These are phyloP conservation scores for Populus pruinosa DNA, from an alignment of 345 rosid genomes.

Conservation along the genomic window DNA sequence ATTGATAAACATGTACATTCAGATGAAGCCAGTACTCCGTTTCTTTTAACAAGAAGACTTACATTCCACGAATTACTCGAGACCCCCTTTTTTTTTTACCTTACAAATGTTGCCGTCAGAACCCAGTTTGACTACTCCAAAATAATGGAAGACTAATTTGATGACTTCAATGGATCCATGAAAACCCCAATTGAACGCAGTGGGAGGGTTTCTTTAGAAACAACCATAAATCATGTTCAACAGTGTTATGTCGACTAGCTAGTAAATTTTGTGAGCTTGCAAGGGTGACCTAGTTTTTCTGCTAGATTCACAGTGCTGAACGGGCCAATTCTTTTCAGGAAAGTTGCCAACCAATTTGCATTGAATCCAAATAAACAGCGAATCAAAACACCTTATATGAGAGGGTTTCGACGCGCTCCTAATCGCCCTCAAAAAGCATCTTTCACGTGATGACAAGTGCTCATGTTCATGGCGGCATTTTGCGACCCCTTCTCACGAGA, in stretches of 20 bases:
- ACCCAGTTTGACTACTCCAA: no score
- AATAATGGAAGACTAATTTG: no score
- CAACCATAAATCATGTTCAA: neutral
- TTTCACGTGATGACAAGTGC: conserved; percentile 42
- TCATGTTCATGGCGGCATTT: conserved; percentile 24
- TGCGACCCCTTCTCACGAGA: conserved; percentile 6
- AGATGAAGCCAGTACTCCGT: no score
- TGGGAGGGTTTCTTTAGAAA: neutral
- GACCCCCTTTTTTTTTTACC: no score
- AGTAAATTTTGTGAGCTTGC: neutral
- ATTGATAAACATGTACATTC: no score
- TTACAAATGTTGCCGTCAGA: no score
- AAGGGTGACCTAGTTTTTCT: conserved; percentile 3
- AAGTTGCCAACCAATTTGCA: conserved; percentile 23
- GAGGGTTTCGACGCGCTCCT: conserved; percentile 12
- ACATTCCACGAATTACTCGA: no score
- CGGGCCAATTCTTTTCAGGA: conserved; percentile 19
- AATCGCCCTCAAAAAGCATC: conserved; percentile 30
- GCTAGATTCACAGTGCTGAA: conserved; percentile 26
- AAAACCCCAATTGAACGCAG: no score
- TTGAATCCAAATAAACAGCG: conserved; percentile 25
- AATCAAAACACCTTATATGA: conserved; percentile 13
- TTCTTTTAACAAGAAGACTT: no score
- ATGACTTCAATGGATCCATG: no score
- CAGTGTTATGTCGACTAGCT: conserved; percentile 14